Evolutionary conservation across 2,329 filamentous ascomycete species (phyloP), one percentile per base, ranked within the genome.

Genomic region (Exophiala phaeomuriformis): DNA sequence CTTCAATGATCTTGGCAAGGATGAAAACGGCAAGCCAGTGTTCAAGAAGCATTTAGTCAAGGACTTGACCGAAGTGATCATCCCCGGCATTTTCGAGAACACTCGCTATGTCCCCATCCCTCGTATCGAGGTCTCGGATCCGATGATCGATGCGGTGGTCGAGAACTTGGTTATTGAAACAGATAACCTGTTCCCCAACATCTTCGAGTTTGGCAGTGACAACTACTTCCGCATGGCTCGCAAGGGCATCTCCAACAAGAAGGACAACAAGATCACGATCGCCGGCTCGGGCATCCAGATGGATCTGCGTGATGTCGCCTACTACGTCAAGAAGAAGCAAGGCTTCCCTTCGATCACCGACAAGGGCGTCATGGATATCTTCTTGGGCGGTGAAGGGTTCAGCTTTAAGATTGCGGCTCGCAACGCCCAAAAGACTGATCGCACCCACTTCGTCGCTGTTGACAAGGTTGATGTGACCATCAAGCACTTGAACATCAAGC

Each of bases 81-180:
- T 98, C 5, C 93, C 93, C 1, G 81, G 78, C 7, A 73, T 88
- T 50, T 85, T 98, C 61, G 87, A 94, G 75, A 88, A 84, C 61
- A 77, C 93, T 52, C 85, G 88, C 57, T 98, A 98, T 70, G 80
- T 98, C 9, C 90, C 93, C 3, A 82, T 98, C 47, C 93, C 93
- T 27, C 86, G 93, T 52, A 95, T 98, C 56, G 93, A 98, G 74
- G 93, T 90, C 66, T 85, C 83, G 1, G 93, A 97, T 64, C 78
- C 80, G 2, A 82, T 85, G 77, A 77, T 95, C 48, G 93, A 98
- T 70, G 85, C 85, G 46, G 81, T 97, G 46, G 81, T 98, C 42
- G 93, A 98, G 75, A 98, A 98, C 70, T 76, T 98, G 7, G 86
- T 96, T 43, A 80, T 98, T 49, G 93, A 98, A 74, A 90, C 88